Evolutionary conservation across 768 basidiomycete genomes (phyloP).

Genomic region (Mycena olivaceomarginata): DNA sequence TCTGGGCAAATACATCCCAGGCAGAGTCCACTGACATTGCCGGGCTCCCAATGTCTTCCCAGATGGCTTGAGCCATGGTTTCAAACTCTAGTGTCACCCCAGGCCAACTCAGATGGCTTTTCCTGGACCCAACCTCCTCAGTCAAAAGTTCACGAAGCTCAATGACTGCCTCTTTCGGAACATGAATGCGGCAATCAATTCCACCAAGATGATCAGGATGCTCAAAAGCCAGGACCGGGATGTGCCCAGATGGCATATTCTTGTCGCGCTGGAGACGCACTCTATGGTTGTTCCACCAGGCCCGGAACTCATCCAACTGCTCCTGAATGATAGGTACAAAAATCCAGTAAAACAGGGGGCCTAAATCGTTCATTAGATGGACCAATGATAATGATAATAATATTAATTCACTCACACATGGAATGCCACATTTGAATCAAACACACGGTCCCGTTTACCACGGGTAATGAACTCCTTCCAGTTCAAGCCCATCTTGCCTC

Average conservation of each 20-base stretch:
- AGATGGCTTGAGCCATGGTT: background rate
- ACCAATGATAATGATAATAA: background rate
- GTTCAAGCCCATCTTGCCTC: background rate
- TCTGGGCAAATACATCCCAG: background rate
- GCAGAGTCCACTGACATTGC: background rate
- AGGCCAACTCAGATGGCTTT: background rate
- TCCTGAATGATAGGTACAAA: background rate
- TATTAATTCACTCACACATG: background rate
- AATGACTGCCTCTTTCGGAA: slow-evolving; percentile 11
- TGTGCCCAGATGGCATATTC: slow-evolving; percentile 43
- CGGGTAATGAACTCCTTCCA: background rate
- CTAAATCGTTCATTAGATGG: background rate
- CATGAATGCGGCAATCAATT: slow-evolving; percentile 22
- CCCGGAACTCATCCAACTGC: background rate
- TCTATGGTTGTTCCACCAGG: background rate
- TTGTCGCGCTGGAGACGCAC: slow-evolving; percentile 38
- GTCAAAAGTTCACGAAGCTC: slow-evolving; percentile 17
- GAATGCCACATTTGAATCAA: background rate
- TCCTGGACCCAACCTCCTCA: slow-evolving; percentile 15
- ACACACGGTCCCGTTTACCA: background rate
- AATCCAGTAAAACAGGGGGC: background rate
- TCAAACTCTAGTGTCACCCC: background rate
- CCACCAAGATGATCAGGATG: slow-evolving; percentile 13
- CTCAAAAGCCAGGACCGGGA: slow-evolving; percentile 4
- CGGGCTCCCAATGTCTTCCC: background rate